Percentiles rank a stretch among this genome's conserved stretches.
Conservation (phyloP, 2,329 filamentous ascomycete genomes). For the Karstenula rhodostoma region DNA sequence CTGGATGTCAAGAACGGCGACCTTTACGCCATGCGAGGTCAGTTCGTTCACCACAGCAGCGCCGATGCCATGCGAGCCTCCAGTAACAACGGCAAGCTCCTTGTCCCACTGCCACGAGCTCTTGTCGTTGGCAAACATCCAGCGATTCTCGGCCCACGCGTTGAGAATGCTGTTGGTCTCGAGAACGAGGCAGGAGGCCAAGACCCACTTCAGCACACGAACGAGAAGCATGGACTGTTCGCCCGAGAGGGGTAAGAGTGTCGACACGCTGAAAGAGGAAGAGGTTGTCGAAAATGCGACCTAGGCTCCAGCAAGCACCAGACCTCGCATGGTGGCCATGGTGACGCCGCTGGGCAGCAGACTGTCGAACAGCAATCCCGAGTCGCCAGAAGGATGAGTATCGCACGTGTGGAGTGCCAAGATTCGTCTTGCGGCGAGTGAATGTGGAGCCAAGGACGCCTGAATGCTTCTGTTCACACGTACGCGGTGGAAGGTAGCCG, state of each 20-base stretch:
- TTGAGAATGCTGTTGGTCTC: conserved; percentile 41
- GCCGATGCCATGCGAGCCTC: conserved; percentile 48
- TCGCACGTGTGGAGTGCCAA: conserved; percentile 6
- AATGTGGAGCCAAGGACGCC: conserved; percentile 6
- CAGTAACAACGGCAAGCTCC: conserved; percentile 49
- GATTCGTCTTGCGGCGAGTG: neutral
- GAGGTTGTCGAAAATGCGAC: conserved; percentile 23
- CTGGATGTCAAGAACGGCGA: conserved; percentile 47
- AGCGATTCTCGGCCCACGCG: conserved; percentile 50
- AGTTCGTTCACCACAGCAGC: conserved; percentile 44
- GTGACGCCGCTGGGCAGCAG: conserved; percentile 11
- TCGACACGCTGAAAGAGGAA: conserved; percentile 33
- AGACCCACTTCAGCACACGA: conserved; percentile 36
- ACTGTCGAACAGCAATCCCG: conserved; percentile 8
- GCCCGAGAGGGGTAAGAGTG: conserved; percentile 31
- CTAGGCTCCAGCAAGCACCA: conserved; percentile 29
- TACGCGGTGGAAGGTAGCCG: neutral
- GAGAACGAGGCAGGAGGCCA: conserved; percentile 31
- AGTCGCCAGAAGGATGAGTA: neutral
- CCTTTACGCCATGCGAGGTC: conserved; percentile 40
- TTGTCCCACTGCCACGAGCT: conserved; percentile 40
- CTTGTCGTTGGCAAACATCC: conserved; percentile 44
- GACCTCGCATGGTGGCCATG: conserved; percentile 28
- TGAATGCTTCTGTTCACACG: conserved; percentile 1
- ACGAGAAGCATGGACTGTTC: conserved; percentile 34